Evolutionary conservation across 2,329 filamentous ascomycete species (phyloP).

Genomic region (Triangularia setosa): DNA sequence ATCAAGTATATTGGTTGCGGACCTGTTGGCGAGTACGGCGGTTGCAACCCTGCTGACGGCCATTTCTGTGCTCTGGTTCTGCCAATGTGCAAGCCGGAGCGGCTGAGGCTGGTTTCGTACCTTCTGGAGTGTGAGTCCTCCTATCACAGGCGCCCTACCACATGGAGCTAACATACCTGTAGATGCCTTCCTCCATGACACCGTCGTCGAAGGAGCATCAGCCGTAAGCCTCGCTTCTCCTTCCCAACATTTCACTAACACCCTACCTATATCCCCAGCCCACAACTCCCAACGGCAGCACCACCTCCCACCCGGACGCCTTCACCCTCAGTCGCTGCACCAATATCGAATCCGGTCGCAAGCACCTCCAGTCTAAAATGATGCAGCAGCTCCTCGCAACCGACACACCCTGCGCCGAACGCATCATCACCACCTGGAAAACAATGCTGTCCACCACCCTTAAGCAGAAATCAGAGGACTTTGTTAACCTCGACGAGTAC

Average conservation of each 20-base stretch:
- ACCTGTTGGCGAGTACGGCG: constrained; percentile 6
- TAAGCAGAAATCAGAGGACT: constrained; percentile 7
- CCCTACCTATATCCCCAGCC: neutral
- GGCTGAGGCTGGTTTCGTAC: constrained; percentile 9
- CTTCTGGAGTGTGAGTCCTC: constrained; percentile 4
- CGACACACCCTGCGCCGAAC: constrained; percentile 5
- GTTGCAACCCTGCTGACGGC: constrained; percentile 12
- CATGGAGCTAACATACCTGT: neutral
- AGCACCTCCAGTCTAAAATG: constrained; percentile 15
- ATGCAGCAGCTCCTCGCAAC: neutral
- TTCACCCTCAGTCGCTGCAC: constrained; percentile 4
- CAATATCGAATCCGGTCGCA: constrained; percentile 4
- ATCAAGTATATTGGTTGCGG: constrained; percentile 6
- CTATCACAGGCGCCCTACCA: neutral
- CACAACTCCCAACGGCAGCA: neutral
- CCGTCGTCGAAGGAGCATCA: neutral
- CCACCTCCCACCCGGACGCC: neutral
- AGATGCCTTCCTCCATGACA: constrained; percentile 10
- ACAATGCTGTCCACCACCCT: constrained; percentile 8
- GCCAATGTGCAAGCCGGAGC: constrained; percentile 12
- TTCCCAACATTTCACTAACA: neutral
- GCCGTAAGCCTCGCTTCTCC: neutral
- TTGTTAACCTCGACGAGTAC: constrained; percentile 8
- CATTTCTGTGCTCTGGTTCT: constrained; percentile 9
- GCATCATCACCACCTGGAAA: constrained; percentile 9